Conservation (phyloP, 768 basidiomycete species). For the Mrakia frigida region DNA sequence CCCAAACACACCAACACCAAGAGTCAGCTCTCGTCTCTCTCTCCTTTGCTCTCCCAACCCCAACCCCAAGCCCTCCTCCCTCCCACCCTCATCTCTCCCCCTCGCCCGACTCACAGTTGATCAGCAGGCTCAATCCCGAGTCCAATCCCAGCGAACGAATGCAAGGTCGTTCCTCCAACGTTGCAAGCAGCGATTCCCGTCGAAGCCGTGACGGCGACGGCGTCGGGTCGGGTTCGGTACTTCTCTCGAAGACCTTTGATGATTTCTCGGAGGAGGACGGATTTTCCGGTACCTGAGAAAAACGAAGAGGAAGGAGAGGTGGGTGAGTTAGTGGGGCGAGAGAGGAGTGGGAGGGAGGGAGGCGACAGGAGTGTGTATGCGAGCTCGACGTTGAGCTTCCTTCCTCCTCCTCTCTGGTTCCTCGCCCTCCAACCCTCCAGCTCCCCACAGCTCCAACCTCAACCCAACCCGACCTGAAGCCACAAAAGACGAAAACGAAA, state of each 20-base stretch:
- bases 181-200: conserved; percentile 33
- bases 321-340: background rate
- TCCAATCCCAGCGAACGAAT: conserved; percentile 31
- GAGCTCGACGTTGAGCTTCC: background rate
- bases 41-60: background rate
- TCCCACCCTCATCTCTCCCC: background rate
- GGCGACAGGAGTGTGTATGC: background rate
- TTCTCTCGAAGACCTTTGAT: conserved; percentile 33
- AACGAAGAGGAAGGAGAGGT: background rate
- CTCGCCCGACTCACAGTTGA: conserved; percentile 17
- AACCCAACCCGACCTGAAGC: background rate
- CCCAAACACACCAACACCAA: conserved; percentile 40
- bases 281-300: conserved; percentile 40
- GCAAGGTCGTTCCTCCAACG: conserved; percentile 31
- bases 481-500: background rate
- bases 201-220: conserved; percentile 33
- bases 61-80: no score
- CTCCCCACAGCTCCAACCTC: no score
- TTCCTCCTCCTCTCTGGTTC: background rate
- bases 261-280: conserved; percentile 42
- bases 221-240: conserved; percentile 21
- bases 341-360: background rate
- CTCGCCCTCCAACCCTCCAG: no score
- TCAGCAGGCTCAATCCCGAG: conserved; percentile 29
- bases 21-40: background rate